Base-by-base conservation (phyloP, 352 stramenopile species). In the Pythium sp. region DNA sequence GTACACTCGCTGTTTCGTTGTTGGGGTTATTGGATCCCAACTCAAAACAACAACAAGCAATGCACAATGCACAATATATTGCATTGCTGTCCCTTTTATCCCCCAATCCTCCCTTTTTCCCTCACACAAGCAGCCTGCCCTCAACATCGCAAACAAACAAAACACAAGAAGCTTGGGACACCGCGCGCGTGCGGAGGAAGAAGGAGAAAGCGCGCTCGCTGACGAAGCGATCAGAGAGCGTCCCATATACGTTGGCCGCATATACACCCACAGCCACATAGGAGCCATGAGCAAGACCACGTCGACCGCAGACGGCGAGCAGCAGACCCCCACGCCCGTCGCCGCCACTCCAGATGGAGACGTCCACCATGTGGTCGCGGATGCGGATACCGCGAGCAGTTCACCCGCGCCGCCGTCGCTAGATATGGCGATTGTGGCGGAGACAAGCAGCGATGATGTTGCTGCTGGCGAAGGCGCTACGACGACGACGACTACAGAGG, bases 221-320 rank as follows among this genome's bases (percentile, higher is more conserved):
- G 15, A 6, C 14, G 14, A 49, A 49, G 41, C 18, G 18, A 51
- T 22, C 3, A 22, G 43, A 51, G 43, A 32, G 30, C 30, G 30
- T 5, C 30, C 30, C 30, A 32, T 32, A 32, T 32, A 32, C 30
- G 30, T 32, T 28, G 47, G 20, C 5, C 2, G 4, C 54, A 58
- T 15, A 60, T 20, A 26, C 54, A 15, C 4, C 28, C 30, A 2
- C 7, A 43, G 32, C n/a, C 20, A 60, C 47, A 15, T 9, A 15
- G 18, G 22, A 36, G 20, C 18, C 56, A 62, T 62, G 56, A 62
- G 56, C 32, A 32, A 62, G 56, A 38, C 56, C 20, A 47, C 20
- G 55, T 14, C 55, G 56, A 47, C 54, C 11, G n/a, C 47, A 32
- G 15, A 22, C 56, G n/a, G 18, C 18, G 43, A 51, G 43, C 38